Percentiles rank a stretch among this genome's conserved stretches.
Conservation (phyloP, 108 stramenopile genomes). For the Cylindrotheca fusiformis region DNA sequence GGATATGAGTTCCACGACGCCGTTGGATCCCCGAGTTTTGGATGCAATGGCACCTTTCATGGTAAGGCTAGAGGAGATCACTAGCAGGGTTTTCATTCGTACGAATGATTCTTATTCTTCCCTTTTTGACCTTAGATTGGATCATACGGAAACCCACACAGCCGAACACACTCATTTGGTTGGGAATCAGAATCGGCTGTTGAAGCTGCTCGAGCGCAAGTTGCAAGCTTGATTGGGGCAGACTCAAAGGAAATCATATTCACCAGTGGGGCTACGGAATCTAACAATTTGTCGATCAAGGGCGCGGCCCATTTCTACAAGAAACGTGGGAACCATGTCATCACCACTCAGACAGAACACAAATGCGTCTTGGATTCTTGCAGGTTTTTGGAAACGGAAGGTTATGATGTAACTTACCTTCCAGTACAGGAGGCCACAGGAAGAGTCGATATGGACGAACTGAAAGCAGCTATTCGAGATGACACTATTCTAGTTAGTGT, state of each 20-base stretch:
- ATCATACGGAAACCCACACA: conserved; percentile 97
- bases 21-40: conserved; percentile 97
- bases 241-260: conserved; percentile 96
- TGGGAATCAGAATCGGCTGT: conserved; percentile 96
- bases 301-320: conserved; percentile 95
- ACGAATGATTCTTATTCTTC: background rate
- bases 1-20: conserved; percentile 94
- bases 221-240: conserved; percentile 91
- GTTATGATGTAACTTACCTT: conserved; percentile 96
- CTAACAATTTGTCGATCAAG: conserved; percentile 98
- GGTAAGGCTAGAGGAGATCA: conserved; percentile 43
- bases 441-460: conserved; percentile 86
- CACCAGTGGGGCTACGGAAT: conserved; percentile 98
- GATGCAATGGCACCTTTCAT: conserved; percentile 98
- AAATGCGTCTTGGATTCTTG: conserved; percentile 99
- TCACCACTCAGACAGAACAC: conserved; percentile 99
- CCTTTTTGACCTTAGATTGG: conserved; percentile 51
- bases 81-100: background rate
- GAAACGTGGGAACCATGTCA: conserved; percentile 83
- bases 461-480: conserved; percentile 84
- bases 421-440: conserved; percentile 89
- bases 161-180: conserved; percentile 95
- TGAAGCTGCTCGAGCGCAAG: conserved; percentile 85
- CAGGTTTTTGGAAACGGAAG: conserved; percentile 93
- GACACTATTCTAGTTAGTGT: conserved; percentile 94